Conservation (phyloP, 176 grass and related monocot species). For the Panicum miliaceum region DNA sequence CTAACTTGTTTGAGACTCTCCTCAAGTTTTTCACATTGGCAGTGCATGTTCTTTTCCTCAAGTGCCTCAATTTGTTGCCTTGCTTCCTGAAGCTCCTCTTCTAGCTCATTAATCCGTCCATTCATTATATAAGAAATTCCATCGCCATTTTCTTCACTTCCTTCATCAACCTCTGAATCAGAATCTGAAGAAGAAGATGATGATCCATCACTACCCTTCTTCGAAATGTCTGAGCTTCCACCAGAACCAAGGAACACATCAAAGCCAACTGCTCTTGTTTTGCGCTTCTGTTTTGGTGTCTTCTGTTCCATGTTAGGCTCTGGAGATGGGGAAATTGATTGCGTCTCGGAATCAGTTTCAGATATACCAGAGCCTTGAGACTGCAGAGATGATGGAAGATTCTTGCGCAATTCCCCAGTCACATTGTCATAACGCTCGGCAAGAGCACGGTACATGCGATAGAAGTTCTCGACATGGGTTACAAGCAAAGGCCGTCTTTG, state of each 20-base stretch:
- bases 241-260: constrained; percentile 60
- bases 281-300: constrained; percentile 39
- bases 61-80: constrained; percentile 59
- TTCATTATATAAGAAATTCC: constrained; percentile 51
- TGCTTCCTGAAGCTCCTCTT: constrained; percentile 72
- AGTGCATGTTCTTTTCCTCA: constrained; percentile 58
- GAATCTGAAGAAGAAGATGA: constrained; percentile 75
- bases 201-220: constrained; percentile 68
- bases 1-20: constrained; percentile 49
- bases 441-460: constrained; percentile 92
- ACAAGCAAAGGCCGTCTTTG: constrained; percentile 72
- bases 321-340: constrained; percentile 40
- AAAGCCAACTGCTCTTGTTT: constrained; percentile 54
- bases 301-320: constrained; percentile 47
- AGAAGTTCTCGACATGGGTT: constrained; percentile 82
- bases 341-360: constrained; percentile 66
- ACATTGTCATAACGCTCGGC: constrained; percentile 97
- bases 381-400: constrained; percentile 66
- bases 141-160: constrained; percentile 53
- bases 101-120: constrained; percentile 67
- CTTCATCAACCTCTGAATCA: constrained; percentile 65
- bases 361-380: constrained; percentile 68
- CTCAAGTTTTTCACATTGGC: constrained; percentile 55
- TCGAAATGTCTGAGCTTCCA: constrained; percentile 46
- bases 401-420: constrained; percentile 84